These are phyloP conservation scores for Glycyrrhiza uralensis DNA, from an alignment of 306 rosid species.

Conservation along the genomic window DNA sequence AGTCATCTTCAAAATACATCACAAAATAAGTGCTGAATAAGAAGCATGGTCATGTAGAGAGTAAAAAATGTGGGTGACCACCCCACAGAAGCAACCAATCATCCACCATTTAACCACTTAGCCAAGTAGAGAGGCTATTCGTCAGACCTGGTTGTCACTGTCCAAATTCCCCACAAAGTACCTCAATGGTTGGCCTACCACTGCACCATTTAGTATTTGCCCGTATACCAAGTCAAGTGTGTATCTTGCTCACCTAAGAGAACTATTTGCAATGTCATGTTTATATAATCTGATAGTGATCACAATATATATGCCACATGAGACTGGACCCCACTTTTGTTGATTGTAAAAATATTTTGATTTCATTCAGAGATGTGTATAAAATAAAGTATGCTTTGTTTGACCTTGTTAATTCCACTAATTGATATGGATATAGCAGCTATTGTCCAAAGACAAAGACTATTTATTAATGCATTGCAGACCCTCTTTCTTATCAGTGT, in stretches of 20 bases:
- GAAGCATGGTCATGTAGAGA: not conserved
- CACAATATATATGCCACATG: conserved; percentile 24
- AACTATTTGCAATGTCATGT: conserved; percentile 21
- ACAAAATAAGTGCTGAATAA: conserved; percentile 5
- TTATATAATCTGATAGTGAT: conserved; percentile 17
- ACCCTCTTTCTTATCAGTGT: conserved; percentile 33
- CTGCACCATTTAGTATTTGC: conserved; percentile 31
- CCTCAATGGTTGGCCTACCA: conserved; percentile 63
- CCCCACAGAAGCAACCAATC: conserved; percentile 33
- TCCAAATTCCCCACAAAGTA: conserved; percentile 39
- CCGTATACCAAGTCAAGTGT: conserved; percentile 41
- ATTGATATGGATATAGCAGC: conserved; percentile 31
- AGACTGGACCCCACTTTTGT: conserved; percentile 41
- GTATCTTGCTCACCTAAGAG: conserved; percentile 39
- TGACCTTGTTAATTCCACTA: conserved; percentile 41
- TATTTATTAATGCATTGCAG: conserved; percentile 13
- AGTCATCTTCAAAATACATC: not conserved
- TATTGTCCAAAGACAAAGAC: conserved; percentile 25
- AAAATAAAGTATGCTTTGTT: conserved; percentile 29
- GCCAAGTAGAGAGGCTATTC: conserved; percentile 40
- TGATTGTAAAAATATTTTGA: conserved; percentile 12
- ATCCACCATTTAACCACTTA: conserved; percentile 48
- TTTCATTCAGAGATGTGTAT: conserved; percentile 8
- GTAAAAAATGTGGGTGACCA: conserved; percentile 40
- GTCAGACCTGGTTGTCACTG: conserved; percentile 42